Evolutionary conservation across 768 basidiomycete genomes (phyloP), one percentile per base, ranked within the genome.

Genomic region (Trametes cingulata): DNA sequence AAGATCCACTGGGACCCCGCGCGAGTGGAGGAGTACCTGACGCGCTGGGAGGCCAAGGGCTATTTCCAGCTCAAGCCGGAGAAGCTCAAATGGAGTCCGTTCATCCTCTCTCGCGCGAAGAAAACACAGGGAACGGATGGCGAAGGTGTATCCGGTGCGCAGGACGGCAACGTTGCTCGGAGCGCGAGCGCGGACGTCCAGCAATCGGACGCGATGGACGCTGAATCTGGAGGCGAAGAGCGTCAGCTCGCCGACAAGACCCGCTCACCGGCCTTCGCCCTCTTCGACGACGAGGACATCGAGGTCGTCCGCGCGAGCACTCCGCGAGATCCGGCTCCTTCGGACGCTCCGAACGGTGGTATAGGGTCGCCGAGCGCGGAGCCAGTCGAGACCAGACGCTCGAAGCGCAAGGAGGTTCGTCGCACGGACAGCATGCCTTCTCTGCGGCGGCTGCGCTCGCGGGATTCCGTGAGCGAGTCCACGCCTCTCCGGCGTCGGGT

Each of bases 61-160:
- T 90, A 93, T 66, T 68, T 94, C 60, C 82, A 74, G 64, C 77
- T 93, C 58, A 84, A 82, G 65, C 87, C 94, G 1, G 93, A 96
- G 68, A 86, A 86, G 72, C 80, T 98, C 61, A 94, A 93, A 69
- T 99, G 96, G 91, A 95, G 88, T 62, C 96, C 96, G 25, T 98
- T 96, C 74, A 76, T 97, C 39, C 73, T 93, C 43, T 78, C 86
- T 6, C 77, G 83, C 52, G 74, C 71, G 42, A 72, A 71, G 55
- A 71, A 73, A 65, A 56, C 68, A 13, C 70, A 73, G 36, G 63
- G 61, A 8, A 52, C 60, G 2, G 12, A 43, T 19, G 56, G 65
- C 47, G 62, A 54, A 12, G 57, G 43, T 35, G 36, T 25, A 6
- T 20, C 45, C 12, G 53, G 53, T 14, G 40, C 50, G 14, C 6